Evolutionary conservation across 2,329 filamentous ascomycete genomes (phyloP), one percentile per base, ranked within the genome.

Genomic region (Pezicula radicicola): DNA sequence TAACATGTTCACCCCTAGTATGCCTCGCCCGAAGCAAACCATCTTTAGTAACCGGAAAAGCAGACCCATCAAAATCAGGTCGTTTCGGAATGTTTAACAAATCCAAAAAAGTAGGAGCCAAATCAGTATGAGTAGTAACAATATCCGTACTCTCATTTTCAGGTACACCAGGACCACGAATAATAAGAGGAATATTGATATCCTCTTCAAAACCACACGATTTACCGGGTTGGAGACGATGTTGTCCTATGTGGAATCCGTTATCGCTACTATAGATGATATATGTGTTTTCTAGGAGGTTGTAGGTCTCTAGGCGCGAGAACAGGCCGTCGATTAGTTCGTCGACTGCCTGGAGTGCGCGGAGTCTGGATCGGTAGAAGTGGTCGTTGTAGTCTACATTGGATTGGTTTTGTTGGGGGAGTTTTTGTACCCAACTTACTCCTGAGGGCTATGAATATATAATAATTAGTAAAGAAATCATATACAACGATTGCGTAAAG

Each of bases 221-320:
- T 59, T 79, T 79, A 2, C 76, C 76, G 1, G 76, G 74, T 3
- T 68, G 70, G 30, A 79, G 58, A 2, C 76, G 72, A 55, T 79
- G 75, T 49, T 78, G 75, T 15, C 72, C 68, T 49, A 79, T 75
- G 51, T 79, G 76, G 58, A 72, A 79, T 1, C 76, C 75, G 52
- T 79, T 79, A 58, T 79, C 68, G 1, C 77, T 78, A 39, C 81
- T 78, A 47, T 83, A 83, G 15, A 88, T 73, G 1, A 87, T 69
- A n/a, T 79, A 82, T 0, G 80, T 72, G 0, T 71, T 68, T 6
- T 74, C 65, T 13, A 74, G 53, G 3, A 72, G 59, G 1, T 59
- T 63, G 2, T 66, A 51, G 1, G 63, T 62, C 2, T 74, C 70
- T 0, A 82, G 68, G 2, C 70, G 70, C 1, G 62, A 57, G 3